Percentiles rank a stretch among this genome's conserved stretches.
These are phyloP conservation scores for Backusella australiensis DNA, from an alignment of 192 early-diverging fungal genomes.

Conservation along the genomic window DNA sequence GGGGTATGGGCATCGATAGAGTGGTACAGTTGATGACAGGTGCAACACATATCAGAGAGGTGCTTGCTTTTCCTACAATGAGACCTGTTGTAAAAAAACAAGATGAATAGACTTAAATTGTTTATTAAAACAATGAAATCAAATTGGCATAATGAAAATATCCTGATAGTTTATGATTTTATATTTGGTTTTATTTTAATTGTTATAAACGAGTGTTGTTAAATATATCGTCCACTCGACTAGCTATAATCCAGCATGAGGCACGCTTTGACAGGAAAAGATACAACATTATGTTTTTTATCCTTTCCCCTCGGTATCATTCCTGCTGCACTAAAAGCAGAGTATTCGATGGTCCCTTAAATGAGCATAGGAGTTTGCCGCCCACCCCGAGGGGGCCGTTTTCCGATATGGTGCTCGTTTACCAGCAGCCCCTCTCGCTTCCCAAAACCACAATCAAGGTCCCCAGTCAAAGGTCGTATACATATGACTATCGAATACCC, in stretches of 20 bases:
- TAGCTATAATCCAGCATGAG: not conserved
- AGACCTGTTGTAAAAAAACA: constrained; percentile 6
- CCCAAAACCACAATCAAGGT: not conserved
- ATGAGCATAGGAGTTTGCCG: not conserved
- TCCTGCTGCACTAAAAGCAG: not conserved
- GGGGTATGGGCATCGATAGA: constrained; percentile 90
- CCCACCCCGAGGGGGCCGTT: not conserved
- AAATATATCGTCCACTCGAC: not conserved
- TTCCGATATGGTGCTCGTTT: not conserved
- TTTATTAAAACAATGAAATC: not conserved
- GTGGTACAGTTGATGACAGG: constrained; percentile 71
- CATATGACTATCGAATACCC: not conserved
- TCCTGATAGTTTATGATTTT: not conserved
- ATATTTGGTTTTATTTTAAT: not conserved
- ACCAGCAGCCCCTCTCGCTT: not conserved
- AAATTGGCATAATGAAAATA: too few species aligned
- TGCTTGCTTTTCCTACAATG: constrained; percentile 73
- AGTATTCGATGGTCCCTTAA: not conserved
- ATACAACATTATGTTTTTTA: not conserved
- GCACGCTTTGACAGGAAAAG: not conserved
- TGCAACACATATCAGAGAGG: constrained; percentile 71
- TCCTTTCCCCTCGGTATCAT: not conserved
- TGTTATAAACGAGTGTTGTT: not conserved
- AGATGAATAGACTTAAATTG: not conserved
- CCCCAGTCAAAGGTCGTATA: not conserved